Evolutionary conservation across 2,329 filamentous ascomycete genomes (phyloP).

Genomic region (Fusarium succisae): DNA sequence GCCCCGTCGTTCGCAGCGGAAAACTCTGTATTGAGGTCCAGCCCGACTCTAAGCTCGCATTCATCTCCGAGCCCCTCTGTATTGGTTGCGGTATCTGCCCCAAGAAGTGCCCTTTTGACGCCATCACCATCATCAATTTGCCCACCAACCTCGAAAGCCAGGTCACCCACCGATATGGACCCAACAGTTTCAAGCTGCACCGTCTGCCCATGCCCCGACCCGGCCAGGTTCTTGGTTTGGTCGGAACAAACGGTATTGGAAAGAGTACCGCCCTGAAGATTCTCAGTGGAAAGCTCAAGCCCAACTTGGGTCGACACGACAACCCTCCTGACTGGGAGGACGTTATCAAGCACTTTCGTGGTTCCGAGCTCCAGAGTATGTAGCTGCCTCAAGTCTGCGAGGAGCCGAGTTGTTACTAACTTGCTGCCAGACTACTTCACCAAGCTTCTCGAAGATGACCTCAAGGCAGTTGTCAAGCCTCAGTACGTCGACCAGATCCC

Average conservation of each 20-base stretch:
- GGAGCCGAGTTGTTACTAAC: background rate
- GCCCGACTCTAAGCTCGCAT: constrained; percentile 90
- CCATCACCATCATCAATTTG: constrained; percentile 99
- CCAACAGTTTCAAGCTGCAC: constrained; percentile 99
- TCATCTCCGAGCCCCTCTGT: constrained; percentile 95
- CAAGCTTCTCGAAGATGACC: constrained; percentile 94
- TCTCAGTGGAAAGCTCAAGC: constrained; percentile 97
- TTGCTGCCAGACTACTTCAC: constrained; percentile 83
- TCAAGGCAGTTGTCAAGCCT: constrained; percentile 98
- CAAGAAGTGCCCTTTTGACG: constrained; percentile 98
- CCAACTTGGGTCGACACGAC: constrained; percentile 92
- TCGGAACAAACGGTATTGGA: constrained; percentile 99
- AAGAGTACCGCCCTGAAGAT: constrained; percentile 99
- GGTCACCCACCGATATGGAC: constrained; percentile 97
- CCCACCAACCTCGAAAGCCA: constrained; percentile 98
- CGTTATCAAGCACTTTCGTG: constrained; percentile 97
- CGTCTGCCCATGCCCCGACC: constrained; percentile 94
- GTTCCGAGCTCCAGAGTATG: constrained; percentile 95
- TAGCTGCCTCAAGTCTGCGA: constrained; percentile 5
- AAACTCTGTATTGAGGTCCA: constrained; percentile 97
- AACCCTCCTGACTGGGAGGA: constrained; percentile 99
- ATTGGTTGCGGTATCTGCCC: constrained; percentile 99
- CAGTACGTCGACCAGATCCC: constrained; percentile 99
- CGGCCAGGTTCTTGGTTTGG: constrained; percentile 93
- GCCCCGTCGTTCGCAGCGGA: constrained; percentile 94